Conservation (phyloP, 2,329 filamentous ascomycete genomes). For the Talaromyces rugulosus region DNA sequence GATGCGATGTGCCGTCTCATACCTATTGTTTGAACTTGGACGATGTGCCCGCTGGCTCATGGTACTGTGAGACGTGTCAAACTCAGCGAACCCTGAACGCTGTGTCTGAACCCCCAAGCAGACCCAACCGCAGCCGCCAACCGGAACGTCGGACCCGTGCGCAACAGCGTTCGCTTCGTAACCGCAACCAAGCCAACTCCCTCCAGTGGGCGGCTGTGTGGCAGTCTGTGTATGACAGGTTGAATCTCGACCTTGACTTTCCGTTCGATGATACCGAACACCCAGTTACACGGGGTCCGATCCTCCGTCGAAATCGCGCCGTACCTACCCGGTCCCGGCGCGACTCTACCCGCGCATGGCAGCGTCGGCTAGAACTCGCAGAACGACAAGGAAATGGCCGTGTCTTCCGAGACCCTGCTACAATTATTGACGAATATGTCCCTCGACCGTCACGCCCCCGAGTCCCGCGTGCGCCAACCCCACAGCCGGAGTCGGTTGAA, state of each 20-base stretch:
- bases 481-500: slow-evolving; percentile 69
- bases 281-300: slow-evolving; percentile 24
- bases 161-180: slow-evolving; percentile 40
- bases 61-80: slow-evolving; percentile 86
- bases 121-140: slow-evolving; percentile 34
- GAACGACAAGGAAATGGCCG: slow-evolving; percentile 71
- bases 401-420: slow-evolving; percentile 66
- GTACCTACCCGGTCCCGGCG: slow-evolving; percentile 44
- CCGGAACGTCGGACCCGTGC: slow-evolving; percentile 47
- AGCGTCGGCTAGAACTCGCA: slow-evolving; percentile 77
- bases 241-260: slow-evolving; percentile 76
- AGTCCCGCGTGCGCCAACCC: slow-evolving; percentile 36
- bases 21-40: slow-evolving; percentile 86
- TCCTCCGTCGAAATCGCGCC: background rate
- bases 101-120: slow-evolving; percentile 32
- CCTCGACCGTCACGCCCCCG: slow-evolving; percentile 38
- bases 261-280: slow-evolving; percentile 72
- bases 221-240: slow-evolving; percentile 79
- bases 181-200: slow-evolving; percentile 39
- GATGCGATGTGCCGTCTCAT: slow-evolving; percentile 85
- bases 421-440: slow-evolving; percentile 51
- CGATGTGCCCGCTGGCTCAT: slow-evolving; percentile 68
- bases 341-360: slow-evolving; percentile 65
- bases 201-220: slow-evolving; percentile 73
- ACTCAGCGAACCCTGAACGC: slow-evolving; percentile 40